Percentiles rank a stretch among this genome's conserved stretches.
Conservation (phyloP, 345 rosid genomes). For the Gossypium anomalum region DNA sequence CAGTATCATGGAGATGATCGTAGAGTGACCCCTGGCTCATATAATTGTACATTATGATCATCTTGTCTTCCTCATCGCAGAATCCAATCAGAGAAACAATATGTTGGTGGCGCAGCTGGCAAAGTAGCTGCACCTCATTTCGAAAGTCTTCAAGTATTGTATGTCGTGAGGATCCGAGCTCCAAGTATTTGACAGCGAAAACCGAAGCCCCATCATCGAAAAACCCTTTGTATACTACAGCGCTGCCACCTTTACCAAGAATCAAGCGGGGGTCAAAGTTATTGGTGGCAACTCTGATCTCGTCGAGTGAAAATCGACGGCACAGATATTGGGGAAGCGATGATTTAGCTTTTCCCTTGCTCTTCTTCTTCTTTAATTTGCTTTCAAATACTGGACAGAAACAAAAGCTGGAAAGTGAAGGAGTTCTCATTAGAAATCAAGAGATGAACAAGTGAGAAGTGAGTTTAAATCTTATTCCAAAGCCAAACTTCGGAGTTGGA, state of each 20-base stretch:
- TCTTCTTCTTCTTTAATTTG: not conserved
- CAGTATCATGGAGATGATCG: not conserved
- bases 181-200: not conserved
- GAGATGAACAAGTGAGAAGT: not conserved
- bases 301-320: not conserved
- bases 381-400: not conserved
- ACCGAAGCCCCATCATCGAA: not conserved
- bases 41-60: not conserved
- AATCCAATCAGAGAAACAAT: not conserved
- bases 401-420: not conserved
- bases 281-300: not conserved
- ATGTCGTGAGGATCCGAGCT: not conserved
- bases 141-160: not conserved
- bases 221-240: not conserved
- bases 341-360: not conserved
- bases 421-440: not conserved
- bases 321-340: not conserved
- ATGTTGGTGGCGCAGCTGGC: conserved; percentile 3
- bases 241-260: not conserved
- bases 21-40: not conserved
- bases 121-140: conserved; percentile 6
- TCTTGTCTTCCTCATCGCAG: not conserved
- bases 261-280: not conserved
- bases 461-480: too few relatives aligned
- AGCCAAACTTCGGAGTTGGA: too few relatives aligned